Percentiles rank a stretch among this genome's conserved stretches.
Conservation (phyloP, 2,329 filamentous ascomycete species). For the Lachnum nothofagi region DNA sequence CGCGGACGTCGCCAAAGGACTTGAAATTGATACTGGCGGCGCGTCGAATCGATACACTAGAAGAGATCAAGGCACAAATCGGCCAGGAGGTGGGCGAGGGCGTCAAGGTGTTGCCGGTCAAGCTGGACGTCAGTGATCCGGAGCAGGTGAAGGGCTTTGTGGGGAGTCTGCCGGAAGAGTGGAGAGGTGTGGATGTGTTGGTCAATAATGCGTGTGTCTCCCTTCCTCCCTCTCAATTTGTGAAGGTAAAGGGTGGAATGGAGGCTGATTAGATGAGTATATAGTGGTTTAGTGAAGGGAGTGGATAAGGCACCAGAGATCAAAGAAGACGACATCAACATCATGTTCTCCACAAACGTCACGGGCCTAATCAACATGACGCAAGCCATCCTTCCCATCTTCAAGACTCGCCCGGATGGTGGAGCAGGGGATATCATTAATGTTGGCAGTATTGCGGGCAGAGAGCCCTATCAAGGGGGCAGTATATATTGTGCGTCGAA, state of each 20-base stretch:
- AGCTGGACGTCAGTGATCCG: conserved; percentile 80
- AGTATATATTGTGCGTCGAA: conserved; percentile 93
- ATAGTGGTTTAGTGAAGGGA: conserved; percentile 80
- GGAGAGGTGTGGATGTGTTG: conserved; percentile 76
- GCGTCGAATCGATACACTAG: conserved; percentile 72
- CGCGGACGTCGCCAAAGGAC: conserved; percentile 71
- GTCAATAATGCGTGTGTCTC: conserved; percentile 87
- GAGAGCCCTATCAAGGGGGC: conserved; percentile 78
- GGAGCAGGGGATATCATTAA: conserved; percentile 93
- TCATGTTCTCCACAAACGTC: conserved; percentile 92
- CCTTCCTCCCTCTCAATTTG: conserved; percentile 1
- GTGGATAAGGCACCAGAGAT: conserved; percentile 83
- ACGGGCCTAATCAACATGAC: conserved; percentile 95
- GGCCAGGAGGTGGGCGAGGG: conserved; percentile 68
- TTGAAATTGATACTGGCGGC: conserved; percentile 85
- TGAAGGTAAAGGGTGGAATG: no score
- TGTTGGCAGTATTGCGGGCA: conserved; percentile 84
- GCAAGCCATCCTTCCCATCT: conserved; percentile 79
- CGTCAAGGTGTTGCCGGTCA: conserved; percentile 75
- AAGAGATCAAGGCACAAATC: conserved; percentile 73
- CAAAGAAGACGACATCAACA: conserved; percentile 69
- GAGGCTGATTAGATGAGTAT: conserved; percentile 11
- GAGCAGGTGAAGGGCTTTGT: conserved; percentile 72
- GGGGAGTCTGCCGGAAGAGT: conserved; percentile 68
- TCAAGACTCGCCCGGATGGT: conserved; percentile 63